Evolutionary conservation across 2,329 filamentous ascomycete genomes (phyloP).

Genomic region (Lasiodiplodia sp.): DNA sequence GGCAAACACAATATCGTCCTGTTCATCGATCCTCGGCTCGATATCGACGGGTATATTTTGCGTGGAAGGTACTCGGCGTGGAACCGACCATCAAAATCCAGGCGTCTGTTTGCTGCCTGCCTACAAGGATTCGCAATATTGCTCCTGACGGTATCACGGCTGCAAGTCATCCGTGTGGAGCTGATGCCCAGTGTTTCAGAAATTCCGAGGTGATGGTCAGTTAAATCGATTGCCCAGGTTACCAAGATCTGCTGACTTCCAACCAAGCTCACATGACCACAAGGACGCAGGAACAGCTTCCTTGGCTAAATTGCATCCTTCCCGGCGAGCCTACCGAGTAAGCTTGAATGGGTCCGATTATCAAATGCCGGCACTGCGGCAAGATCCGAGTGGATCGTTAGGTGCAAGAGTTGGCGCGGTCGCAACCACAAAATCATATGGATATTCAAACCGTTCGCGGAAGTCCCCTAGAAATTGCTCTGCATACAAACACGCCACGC

Average conservation of each 20-base stretch:
- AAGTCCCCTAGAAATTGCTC: no score
- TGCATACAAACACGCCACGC: no score
- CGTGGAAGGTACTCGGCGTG: not conserved
- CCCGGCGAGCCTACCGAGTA: not conserved
- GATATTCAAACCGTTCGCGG: no score
- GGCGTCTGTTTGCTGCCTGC: not conserved
- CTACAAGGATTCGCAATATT: not conserved
- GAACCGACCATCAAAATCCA: not conserved
- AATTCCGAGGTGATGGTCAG: not conserved
- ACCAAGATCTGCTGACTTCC: slow-evolving; percentile 1
- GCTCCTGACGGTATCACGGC: not conserved
- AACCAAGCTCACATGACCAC: slow-evolving; percentile 5
- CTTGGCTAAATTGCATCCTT: not conserved
- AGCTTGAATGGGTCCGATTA: not conserved
- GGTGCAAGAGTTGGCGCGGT: no score
- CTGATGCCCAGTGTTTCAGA: not conserved
- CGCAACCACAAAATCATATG: no score
- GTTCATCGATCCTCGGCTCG: not conserved
- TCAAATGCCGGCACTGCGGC: not conserved
- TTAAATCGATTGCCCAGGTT: not conserved
- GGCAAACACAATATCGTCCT: not conserved
- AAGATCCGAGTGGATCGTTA: no score
- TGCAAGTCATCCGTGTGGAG: not conserved
- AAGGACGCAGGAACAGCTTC: not conserved
- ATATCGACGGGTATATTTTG: not conserved